Conservation (phyloP, 1,284 basidiomycete species). For the Ustilago crameri region DNA sequence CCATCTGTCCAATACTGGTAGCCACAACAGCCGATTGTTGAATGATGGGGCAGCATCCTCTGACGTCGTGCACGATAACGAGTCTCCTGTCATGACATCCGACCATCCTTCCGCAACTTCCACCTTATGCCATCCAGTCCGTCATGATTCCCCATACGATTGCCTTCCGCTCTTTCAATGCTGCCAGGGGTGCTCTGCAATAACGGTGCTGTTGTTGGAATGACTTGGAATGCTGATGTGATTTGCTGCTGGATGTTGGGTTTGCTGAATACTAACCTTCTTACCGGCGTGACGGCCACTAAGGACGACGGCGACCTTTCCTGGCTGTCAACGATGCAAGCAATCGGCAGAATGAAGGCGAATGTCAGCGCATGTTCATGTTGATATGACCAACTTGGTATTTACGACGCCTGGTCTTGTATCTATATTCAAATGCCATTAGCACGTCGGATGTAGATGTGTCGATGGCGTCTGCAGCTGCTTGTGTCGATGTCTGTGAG, state of each 20-base stretch:
- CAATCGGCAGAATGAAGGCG: background rate
- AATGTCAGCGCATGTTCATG: constrained; percentile 4
- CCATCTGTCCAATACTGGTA: no score
- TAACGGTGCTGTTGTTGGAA: no score
- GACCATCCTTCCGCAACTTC: no score
- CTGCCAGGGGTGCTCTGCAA: background rate
- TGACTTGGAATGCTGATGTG: no score
- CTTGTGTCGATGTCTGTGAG: constrained; percentile 3
- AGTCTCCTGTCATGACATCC: no score
- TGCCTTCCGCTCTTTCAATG: no score
- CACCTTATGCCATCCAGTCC: no score
- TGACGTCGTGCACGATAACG: no score
- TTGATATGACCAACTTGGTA: constrained; percentile 5
- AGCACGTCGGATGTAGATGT: constrained; percentile 8
- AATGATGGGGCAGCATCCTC: no score
- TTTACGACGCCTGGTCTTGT: constrained; percentile 13
- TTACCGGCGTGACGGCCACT: constrained; percentile 68
- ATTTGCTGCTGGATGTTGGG: constrained; percentile 14
- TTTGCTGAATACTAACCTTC: constrained; percentile 59
- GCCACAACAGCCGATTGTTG: no score
- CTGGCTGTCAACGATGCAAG: constrained; percentile 84
- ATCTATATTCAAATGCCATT: background rate
- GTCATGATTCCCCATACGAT: no score
- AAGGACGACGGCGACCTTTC: constrained; percentile 78
- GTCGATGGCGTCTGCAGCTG: constrained; percentile 18